Evolutionary conservation across 2,329 filamentous ascomycete genomes (phyloP), one percentile per base, ranked within the genome.

Genomic region (Hymenoscyphus fraxineus): DNA sequence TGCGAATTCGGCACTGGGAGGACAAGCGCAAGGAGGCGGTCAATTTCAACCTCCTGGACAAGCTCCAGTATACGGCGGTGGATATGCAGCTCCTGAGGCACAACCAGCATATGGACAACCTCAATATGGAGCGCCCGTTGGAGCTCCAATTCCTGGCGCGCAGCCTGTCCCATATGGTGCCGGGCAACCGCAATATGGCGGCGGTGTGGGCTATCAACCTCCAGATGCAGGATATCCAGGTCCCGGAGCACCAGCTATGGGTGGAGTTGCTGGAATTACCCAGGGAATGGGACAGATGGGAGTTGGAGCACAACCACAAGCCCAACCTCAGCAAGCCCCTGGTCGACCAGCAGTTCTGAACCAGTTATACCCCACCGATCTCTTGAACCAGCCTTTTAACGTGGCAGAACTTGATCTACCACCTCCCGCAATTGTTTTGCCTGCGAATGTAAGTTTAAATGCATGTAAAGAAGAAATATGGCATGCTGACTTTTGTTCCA

Each of bases 321-420:
- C 76, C 27, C 76, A 82, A 68, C 81, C 81, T 68, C 81, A 84
- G 68, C 80, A 81, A 76, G 69, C 82, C 81, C 67, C 77, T 78
- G 69, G 78, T 79, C 65, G 78, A 80, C 79, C 81, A 78, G 72
- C 79, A 71, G 82, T 80, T 70, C 80, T 97, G 71, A 98, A 97
- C 79, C 92, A 94, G 79, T 86, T 98, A 65, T 94, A 95, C 76
- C 91, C 93, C 19, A 94, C 93, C 55, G 95, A 99, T 76, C 84
- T 99, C 66, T 84, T 97, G 73, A 92, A 90, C 72, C 92, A 96
- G 78, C 93, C 94, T 32, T 96, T 99, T 80, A 94, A 96, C 76
- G 93, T 96, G 71, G 88, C 90, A 59, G 95, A 98, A 80, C 81
- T 99, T 68, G 94, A 98, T 73, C 85, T 93, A 66, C 92, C 93